phyloP scores from a whole-genome alignment of 352 stramenopile genomes.

The Globisporangium orthogonon region DNA sequence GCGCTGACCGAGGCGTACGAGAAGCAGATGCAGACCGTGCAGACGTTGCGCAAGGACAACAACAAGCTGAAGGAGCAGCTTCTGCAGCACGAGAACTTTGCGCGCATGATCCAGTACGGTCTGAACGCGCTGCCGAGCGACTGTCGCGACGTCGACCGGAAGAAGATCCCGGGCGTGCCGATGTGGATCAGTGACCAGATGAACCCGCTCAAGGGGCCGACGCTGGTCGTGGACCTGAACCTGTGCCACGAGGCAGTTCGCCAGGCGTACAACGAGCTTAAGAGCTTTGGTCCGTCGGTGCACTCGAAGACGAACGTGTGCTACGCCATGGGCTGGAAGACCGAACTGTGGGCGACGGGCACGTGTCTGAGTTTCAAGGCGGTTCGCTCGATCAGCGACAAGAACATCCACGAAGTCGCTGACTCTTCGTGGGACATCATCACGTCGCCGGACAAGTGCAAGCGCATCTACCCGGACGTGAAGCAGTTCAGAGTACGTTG shows the following conservation, averaged over 20 bases:
- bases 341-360: slow-evolving; percentile 69
- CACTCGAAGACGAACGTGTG: slow-evolving; percentile 84
- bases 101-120: slow-evolving; percentile 79
- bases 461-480: slow-evolving; percentile 79
- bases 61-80: slow-evolving; percentile 81
- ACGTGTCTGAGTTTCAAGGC: slow-evolving; percentile 76
- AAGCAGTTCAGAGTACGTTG: slow-evolving; percentile 68
- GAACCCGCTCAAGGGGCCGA: slow-evolving; percentile 67
- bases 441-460: slow-evolving; percentile 75
- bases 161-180: slow-evolving; percentile 63
- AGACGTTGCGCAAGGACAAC: slow-evolving; percentile 78
- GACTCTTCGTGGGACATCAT: slow-evolving; percentile 81
- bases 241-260: slow-evolving; percentile 74
- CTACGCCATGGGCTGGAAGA: slow-evolving; percentile 84
- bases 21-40: slow-evolving; percentile 78
- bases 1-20: slow-evolving; percentile 72
- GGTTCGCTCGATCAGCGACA: slow-evolving; percentile 50
- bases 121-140: slow-evolving; percentile 72
- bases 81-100: slow-evolving; percentile 81
- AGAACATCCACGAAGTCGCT: slow-evolving; percentile 67
- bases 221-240: slow-evolving; percentile 70
- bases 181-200: slow-evolving; percentile 83
- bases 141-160: slow-evolving; percentile 69
- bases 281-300: slow-evolving; percentile 62
- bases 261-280: slow-evolving; percentile 74